A percentile compares a stretch with the other conserved stretches of the same genome.
Evolutionary conservation across 257 asterid genomes (phyloP).

Genomic region (Marsdenia floribunda): DNA sequence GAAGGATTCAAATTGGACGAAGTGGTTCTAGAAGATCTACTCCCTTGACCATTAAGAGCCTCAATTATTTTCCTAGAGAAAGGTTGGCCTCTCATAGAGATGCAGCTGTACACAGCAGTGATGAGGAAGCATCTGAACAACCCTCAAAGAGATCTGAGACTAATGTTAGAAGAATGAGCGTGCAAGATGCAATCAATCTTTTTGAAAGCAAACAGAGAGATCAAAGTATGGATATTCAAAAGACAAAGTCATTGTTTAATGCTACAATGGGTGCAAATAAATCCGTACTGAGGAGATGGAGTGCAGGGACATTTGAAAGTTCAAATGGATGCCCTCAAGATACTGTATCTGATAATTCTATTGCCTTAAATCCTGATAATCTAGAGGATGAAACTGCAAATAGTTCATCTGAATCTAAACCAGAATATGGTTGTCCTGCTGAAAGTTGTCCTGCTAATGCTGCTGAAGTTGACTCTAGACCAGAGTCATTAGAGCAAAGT

Average conservation of each 20-base stretch:
- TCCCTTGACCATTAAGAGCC: constrained; percentile 80
- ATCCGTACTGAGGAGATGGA: constrained; percentile 95
- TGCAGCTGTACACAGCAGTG: constrained; percentile 38
- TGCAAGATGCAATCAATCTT: constrained; percentile 87
- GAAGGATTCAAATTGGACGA: constrained; percentile 90
- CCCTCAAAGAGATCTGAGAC: constrained; percentile 47
- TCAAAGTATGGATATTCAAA: constrained; percentile 53
- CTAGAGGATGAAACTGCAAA: constrained; percentile 21
- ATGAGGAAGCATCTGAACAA: constrained; percentile 59
- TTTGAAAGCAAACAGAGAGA: constrained; percentile 90
- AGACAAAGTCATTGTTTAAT: constrained; percentile 41
- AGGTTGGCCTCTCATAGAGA: constrained; percentile 47
- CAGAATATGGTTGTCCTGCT: constrained; percentile 26
- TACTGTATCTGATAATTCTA: constrained; percentile 33
- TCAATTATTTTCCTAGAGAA: constrained; percentile 66
- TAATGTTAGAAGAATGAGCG: constrained; percentile 71
- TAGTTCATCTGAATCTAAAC: constrained; percentile 32
- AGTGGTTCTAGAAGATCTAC: constrained; percentile 92
- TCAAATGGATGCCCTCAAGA: constrained; percentile 34
- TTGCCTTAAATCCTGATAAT: constrained; percentile 25
- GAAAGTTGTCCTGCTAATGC: constrained; percentile 26
- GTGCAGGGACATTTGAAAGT: constrained; percentile 65
- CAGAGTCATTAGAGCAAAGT: constrained; percentile 34
- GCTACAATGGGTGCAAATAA: constrained; percentile 60
- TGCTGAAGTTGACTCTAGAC: constrained; percentile 29